Evolutionary conservation across 2,329 filamentous ascomycete genomes (phyloP).

Genomic region (Talaromyces sp.): DNA sequence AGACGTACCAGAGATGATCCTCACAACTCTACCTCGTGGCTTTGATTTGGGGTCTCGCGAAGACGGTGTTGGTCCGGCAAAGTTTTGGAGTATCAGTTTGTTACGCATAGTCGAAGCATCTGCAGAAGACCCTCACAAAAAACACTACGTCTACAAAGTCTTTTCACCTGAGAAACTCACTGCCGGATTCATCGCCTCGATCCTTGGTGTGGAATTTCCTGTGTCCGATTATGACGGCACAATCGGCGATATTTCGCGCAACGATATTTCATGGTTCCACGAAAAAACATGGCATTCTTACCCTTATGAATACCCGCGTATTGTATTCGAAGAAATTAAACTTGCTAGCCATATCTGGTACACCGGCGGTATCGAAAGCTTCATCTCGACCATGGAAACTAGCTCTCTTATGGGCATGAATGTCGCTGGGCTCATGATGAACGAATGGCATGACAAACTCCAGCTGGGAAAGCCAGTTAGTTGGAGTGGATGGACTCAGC

Average conservation of each 20-base stretch:
- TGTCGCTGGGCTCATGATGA: slow-evolving; percentile 54
- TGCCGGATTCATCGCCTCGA: slow-evolving; percentile 44
- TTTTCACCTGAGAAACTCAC: slow-evolving; percentile 56
- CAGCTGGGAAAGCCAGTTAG: slow-evolving; percentile 5
- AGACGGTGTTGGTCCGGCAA: slow-evolving; percentile 65
- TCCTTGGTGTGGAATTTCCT: slow-evolving; percentile 46
- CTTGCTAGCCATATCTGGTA: slow-evolving; percentile 57
- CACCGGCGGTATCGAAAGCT: slow-evolving; percentile 73
- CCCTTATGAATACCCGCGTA: slow-evolving; percentile 76
- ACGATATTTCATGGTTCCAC: slow-evolving; percentile 69
- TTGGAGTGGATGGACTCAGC: slow-evolving; percentile 11
- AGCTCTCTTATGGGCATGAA: slow-evolving; percentile 80
- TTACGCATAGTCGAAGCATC: slow-evolving; percentile 64
- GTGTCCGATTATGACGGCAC: slow-evolving; percentile 24
- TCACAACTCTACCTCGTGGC: slow-evolving; percentile 71
- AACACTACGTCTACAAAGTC: slow-evolving; percentile 64
- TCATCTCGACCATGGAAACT: slow-evolving; percentile 98
- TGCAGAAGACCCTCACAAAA: slow-evolving; percentile 19
- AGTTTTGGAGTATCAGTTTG: slow-evolving; percentile 83
- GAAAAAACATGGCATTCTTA: slow-evolving; percentile 80
- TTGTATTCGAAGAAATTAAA: slow-evolving; percentile 79
- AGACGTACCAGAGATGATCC: slow-evolving; percentile 66
- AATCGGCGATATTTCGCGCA: slow-evolving; percentile 35
- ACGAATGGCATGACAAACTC: slow-evolving; percentile 22
- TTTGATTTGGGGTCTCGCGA: slow-evolving; percentile 37